Conservation (phyloP, 1,284 basidiomycete genomes). For the Ceratorhiza oryzae-sativae region DNA sequence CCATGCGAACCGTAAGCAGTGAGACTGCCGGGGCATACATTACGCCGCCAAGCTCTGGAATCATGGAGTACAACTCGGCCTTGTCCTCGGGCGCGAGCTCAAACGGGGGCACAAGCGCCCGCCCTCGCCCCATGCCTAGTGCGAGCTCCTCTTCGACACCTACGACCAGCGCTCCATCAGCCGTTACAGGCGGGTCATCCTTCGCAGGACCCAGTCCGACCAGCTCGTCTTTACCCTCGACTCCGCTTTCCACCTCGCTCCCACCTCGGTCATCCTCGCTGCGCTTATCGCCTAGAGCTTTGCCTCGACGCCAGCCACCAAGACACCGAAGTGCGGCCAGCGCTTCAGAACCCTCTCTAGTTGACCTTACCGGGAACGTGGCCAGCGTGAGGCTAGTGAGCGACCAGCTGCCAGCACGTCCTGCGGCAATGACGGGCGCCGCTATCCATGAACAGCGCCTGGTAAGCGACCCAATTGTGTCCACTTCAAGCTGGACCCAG, state of each 20-base stretch:
- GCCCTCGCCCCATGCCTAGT: neutral
- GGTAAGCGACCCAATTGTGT: conserved; percentile 3
- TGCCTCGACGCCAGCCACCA: conserved; percentile 24
- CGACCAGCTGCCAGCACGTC: conserved; percentile 7
- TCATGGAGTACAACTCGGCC: conserved; percentile 22
- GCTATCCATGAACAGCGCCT: neutral
- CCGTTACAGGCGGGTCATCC: neutral
- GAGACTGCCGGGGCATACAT: conserved; percentile 32
- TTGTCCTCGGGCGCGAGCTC: neutral
- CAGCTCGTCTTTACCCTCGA: neutral
- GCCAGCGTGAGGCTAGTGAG: conserved; percentile 23
- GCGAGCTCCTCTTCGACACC: neutral
- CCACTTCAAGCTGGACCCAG: neutral
- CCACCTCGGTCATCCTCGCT: conserved; percentile 22
- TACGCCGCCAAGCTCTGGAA: conserved; percentile 22
- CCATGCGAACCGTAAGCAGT: conserved; percentile 32
- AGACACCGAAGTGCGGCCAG: conserved; percentile 29
- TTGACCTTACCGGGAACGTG: neutral
- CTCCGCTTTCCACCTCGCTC: conserved; percentile 1
- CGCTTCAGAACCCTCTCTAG: conserved; percentile 27
- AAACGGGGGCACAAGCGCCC: neutral
- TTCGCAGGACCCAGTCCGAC: neutral
- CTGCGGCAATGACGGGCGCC: neutral
- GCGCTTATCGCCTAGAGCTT: conserved; percentile 6
- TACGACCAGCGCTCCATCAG: neutral